phyloP scores from a whole-genome alignment of 305 asterid genomes.

The Fraxinus sp. region DNA sequence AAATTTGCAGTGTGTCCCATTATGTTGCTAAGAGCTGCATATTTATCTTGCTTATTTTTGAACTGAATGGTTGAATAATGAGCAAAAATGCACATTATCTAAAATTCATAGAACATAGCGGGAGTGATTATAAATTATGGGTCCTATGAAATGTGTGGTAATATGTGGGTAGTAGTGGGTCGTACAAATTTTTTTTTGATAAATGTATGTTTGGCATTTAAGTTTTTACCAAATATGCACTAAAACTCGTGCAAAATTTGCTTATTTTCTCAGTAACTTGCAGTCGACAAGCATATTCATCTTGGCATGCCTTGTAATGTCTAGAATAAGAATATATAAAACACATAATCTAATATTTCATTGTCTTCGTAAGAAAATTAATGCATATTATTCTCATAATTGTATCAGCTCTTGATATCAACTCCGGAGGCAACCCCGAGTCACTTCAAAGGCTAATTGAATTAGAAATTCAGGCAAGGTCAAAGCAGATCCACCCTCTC shows the following conservation, averaged over 20 bases:
- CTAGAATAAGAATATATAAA: neutral
- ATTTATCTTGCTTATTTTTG: neutral
- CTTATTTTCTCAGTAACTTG: neutral
- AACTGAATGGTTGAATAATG: constrained; percentile 8
- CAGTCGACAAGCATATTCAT: neutral
- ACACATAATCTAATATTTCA: neutral
- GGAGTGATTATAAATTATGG: neutral
- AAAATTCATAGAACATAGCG: neutral
- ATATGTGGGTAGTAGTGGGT: neutral
- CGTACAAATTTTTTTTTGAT: neutral
- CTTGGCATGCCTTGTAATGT: neutral
- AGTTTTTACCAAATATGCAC: neutral
- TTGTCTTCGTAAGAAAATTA: neutral
- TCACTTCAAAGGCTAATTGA: constrained; percentile 77
- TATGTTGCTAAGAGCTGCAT: neutral
- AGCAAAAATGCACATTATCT: neutral
- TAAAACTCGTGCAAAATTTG: neutral
- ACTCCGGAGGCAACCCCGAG: constrained; percentile 52
- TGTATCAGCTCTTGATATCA: constrained; percentile 29
- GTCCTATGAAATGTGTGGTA: neutral
- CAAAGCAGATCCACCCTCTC: constrained; percentile 61
- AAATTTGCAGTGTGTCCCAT: neutral
- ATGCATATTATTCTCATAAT: neutral
- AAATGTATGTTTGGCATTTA: neutral
- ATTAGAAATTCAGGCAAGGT: constrained; percentile 70